Evolutionary conservation across 1,139 yeast species (phyloP), one percentile per base, ranked within the genome.

Genomic region (Candida sanyaensis): DNA sequence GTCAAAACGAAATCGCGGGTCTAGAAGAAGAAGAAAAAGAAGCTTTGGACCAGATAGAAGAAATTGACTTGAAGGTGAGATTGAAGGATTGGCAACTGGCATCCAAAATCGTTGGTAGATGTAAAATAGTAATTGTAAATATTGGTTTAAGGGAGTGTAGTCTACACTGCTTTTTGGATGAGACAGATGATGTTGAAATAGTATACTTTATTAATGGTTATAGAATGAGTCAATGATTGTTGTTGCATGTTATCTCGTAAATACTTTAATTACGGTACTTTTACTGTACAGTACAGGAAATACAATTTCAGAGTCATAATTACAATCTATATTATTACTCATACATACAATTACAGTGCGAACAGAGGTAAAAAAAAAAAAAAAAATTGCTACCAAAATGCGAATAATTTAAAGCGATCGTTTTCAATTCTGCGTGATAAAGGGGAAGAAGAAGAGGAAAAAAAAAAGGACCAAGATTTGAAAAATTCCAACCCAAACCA

Each of bases 11-110:
- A 13, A 17, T 46, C 41, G 33, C 28, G 13, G 44, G 3, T 17
- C 21, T 17, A 45, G 47, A 4, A 6, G n/a, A 52, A 9, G 48
- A 48, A 3, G 50, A n/a, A n/a, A n/a, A n/a, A n/a, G 53, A 53
- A 7, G 52, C 41, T 5, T 39, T 31, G 6, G 28, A 33, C 5
- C 44, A 60, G 8, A 45, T 55, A 9, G 69, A 66, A 32, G 73
- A 66, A 37, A 66, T 69, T 42, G 73, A 68, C 29, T 67, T 81
- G 11, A 63, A 69, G 17, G 78, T 83, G 17, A 71, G 69, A 53
- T 63, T 82, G 26, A 70, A 68, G 51, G 85, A 83, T 58, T 83
- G 88, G 88, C 78, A 71, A 49, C 61, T 77, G 61, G 85, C 85
- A 0, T 71, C 82, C 3, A 74, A 66, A 55, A 69, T 84, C 17